Percentiles rank a stretch among this genome's conserved stretches.
phyloP scores from a whole-genome alignment of 371 early-diverging fungal species.

The Dichotomocladium elegans region DNA sequence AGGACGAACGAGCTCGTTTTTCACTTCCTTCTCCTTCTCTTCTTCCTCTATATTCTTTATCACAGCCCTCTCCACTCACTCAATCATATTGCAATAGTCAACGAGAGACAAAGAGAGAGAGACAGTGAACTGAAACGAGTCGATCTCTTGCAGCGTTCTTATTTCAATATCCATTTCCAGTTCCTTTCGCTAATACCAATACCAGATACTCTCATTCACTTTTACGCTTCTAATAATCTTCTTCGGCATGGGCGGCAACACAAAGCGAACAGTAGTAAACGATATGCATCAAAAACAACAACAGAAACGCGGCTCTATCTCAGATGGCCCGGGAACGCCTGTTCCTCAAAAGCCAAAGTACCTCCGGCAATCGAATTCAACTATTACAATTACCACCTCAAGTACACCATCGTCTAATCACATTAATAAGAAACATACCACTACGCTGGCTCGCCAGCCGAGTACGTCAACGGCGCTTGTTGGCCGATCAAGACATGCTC shows the following conservation, averaged over 20 bases:
- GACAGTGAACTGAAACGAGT: no score
- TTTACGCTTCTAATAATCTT: background rate
- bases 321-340: background rate
- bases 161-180: background rate
- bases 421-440: no score
- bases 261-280: background rate
- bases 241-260: background rate
- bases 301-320: background rate
- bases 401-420: background rate
- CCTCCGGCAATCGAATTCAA: background rate
- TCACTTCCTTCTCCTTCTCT: background rate
- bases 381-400: background rate
- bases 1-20: no score
- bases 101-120: no score
- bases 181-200: background rate
- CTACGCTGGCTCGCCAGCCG: background rate
- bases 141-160: no score
- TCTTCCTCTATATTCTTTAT: background rate
- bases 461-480: background rate
- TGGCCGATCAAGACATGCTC: background rate
- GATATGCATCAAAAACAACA: slow-evolving; percentile 1
- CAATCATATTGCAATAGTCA: no score
- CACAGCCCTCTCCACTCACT: no score
- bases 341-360: slow-evolving; percentile 2
- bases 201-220: background rate